phyloP scores from a whole-genome alignment of 176 grass and related monocot species.

The Canna indica region DNA sequence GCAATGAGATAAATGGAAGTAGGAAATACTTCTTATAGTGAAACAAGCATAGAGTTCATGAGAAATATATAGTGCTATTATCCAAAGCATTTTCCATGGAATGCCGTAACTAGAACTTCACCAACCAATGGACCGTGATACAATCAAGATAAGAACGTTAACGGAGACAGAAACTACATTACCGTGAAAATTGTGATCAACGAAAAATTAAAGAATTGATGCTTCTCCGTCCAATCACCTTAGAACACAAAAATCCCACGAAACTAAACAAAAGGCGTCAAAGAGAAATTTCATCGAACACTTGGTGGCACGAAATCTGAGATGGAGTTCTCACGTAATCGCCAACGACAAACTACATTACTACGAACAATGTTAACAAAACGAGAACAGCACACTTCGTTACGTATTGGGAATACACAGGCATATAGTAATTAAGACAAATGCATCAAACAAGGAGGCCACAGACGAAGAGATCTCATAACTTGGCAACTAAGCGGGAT shows the following conservation, averaged over 20 bases:
- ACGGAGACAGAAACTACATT: too few species aligned
- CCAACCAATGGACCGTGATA: too few species aligned
- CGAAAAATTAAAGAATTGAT: too few species aligned
- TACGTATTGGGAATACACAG: not conserved
- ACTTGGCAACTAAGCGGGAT: not conserved
- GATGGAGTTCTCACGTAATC: not conserved
- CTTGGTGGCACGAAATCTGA: not conserved
- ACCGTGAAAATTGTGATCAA: too few species aligned
- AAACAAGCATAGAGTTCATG: not conserved
- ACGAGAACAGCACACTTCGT: not conserved
- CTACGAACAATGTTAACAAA: not conserved
- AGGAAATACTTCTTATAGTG: not conserved
- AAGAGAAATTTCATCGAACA: not conserved
- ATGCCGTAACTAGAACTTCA: not conserved
- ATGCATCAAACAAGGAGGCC: not conserved
- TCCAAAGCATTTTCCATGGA: not conserved
- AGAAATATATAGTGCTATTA: not conserved
- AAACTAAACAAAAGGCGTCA: not conserved
- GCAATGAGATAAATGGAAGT: not conserved
- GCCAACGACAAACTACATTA: not conserved
- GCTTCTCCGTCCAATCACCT: too few species aligned
- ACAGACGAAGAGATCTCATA: conserved; percentile 27
- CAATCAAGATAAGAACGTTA: too few species aligned
- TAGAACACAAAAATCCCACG: not conserved
- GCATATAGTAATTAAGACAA: not conserved